Conservation (phyloP, 2,329 filamentous ascomycete genomes). For the Emergomyces africanus region DNA sequence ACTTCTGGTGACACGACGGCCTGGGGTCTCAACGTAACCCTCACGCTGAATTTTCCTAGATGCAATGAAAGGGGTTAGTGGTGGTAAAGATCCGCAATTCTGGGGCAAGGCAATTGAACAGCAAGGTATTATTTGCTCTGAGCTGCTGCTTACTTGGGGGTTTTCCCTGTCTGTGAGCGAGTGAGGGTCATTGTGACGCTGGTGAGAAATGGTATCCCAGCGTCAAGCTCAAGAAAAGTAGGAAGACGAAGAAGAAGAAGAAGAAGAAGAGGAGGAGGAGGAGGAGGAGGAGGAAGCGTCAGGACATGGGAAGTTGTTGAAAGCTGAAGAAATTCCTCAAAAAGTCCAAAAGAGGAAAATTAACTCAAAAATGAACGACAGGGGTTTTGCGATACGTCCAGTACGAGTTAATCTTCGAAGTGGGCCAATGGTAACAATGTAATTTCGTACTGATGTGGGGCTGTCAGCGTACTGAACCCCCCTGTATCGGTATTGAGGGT, state of each 20-base stretch:
- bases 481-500: not conserved
- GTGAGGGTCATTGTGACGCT: conserved; percentile 31
- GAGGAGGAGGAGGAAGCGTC: not conserved
- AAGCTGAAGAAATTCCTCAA: not conserved
- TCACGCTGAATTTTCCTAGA: conserved; percentile 39
- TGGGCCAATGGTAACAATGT: too few species aligned
- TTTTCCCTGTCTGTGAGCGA: conserved; percentile 40
- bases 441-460: too few species aligned
- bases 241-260: not conserved
- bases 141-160: conserved; percentile 33
- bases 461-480: not conserved
- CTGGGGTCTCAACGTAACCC: conserved; percentile 41
- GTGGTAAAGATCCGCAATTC: not conserved
- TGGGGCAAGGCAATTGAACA: not conserved
- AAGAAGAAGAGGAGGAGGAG: not conserved
- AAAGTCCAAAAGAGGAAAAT: not conserved
- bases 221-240: not conserved
- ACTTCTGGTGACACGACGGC: conserved; percentile 32
- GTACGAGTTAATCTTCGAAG: not conserved
- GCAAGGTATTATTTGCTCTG: not conserved
- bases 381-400: not conserved
- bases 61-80: not conserved
- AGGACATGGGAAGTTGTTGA: not conserved
- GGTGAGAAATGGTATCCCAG: not conserved
- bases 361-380: not conserved